These are phyloP conservation scores for Russula vinacea DNA, from an alignment of 768 basidiomycete species.

Conservation along the genomic window DNA sequence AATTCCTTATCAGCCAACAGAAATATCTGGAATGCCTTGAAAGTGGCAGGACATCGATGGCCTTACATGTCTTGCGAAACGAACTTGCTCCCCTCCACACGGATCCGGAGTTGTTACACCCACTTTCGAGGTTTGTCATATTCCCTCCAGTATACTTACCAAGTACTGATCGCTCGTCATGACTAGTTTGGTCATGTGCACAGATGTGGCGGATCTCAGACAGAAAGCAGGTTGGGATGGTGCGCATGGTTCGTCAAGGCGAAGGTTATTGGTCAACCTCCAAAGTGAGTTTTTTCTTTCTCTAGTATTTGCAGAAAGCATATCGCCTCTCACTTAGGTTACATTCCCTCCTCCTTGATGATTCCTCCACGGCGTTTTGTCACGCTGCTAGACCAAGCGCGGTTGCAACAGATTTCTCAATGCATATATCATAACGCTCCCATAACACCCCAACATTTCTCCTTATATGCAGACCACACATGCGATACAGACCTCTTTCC, in stretches of 20 bases:
- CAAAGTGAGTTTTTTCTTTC: conserved; percentile 58
- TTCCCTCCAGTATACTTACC: conserved; percentile 11
- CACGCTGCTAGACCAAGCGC: conserved; percentile 82
- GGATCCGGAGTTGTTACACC: conserved; percentile 79
- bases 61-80: conserved; percentile 79
- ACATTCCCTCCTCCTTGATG: conserved; percentile 89
- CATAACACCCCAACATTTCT: conserved; percentile 54
- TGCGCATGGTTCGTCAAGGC: conserved; percentile 73
- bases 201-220: conserved; percentile 77
- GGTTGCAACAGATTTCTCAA: conserved; percentile 68
- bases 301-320: neutral
- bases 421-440: conserved; percentile 87
- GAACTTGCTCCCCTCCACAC: conserved; percentile 82
- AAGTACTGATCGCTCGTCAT: conserved; percentile 8
- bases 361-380: conserved; percentile 86
- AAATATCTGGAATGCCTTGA: conserved; percentile 95
- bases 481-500: conserved; percentile 85
- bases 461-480: conserved; percentile 83
- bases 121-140: conserved; percentile 72
- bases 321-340: conserved; percentile 48
- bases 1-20: conserved; percentile 88
- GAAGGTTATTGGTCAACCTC: conserved; percentile 67
- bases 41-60: conserved; percentile 70
- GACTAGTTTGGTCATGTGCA: conserved; percentile 70
- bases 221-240: conserved; percentile 88